Evolutionary conservation across 1,139 yeast species (phyloP).

Genomic region (Pichia sp.): DNA sequence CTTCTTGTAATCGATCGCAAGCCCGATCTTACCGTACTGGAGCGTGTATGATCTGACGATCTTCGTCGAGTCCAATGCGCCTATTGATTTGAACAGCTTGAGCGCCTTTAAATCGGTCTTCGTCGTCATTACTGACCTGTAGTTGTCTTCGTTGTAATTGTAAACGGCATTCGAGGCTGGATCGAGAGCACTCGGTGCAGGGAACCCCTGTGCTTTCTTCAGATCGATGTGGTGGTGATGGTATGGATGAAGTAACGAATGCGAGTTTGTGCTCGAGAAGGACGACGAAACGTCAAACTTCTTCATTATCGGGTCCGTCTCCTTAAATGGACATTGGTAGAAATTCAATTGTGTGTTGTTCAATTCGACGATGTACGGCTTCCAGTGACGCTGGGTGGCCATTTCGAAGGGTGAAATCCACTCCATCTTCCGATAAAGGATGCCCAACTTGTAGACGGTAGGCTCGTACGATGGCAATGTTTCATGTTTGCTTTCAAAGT

Average conservation of each 20-base stretch:
- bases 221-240: conserved; percentile 18
- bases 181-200: conserved; percentile 10
- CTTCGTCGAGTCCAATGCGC: conserved; percentile 33
- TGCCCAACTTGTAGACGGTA: conserved; percentile 53
- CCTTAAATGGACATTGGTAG: conserved; percentile 35
- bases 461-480: conserved; percentile 55
- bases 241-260: conserved; percentile 20
- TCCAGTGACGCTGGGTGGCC: conserved; percentile 64
- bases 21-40: conserved; percentile 67
- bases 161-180: conserved; percentile 1
- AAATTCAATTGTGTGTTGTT: conserved; percentile 75
- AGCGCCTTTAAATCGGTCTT: conserved; percentile 41
- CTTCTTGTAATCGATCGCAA: conserved; percentile 69
- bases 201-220: conserved; percentile 4
- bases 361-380: conserved; percentile 56
- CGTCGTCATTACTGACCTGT: conserved; percentile 35
- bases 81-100: conserved; percentile 34
- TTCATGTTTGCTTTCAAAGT: conserved; percentile 31
- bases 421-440: conserved; percentile 57
- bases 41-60: conserved; percentile 59
- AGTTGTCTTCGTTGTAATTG: conserved; percentile 24
- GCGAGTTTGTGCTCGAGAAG: conserved; percentile 13
- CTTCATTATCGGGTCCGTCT: conserved; percentile 10
- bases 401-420: conserved; percentile 69
- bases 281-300: conserved; percentile 15